These are phyloP conservation scores for Myochromella boudieri DNA, from an alignment of 768 basidiomycete genomes.

Conservation along the genomic window DNA sequence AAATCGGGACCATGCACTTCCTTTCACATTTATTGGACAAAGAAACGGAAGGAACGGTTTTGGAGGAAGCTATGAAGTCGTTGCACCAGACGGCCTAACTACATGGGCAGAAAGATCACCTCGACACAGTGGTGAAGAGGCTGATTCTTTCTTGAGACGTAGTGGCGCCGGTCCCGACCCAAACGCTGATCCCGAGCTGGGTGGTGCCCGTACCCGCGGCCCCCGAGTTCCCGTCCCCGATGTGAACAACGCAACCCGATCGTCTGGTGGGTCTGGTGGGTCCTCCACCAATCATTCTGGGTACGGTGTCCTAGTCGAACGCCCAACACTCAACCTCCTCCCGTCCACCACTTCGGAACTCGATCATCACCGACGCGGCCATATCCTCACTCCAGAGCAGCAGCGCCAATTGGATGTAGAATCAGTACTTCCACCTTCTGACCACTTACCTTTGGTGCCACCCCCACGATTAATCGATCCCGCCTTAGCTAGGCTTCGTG, in stretches of 20 bases:
- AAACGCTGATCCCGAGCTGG: slow-evolving; percentile 18
- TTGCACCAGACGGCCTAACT: slow-evolving; percentile 36
- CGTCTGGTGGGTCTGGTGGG: slow-evolving; percentile 33
- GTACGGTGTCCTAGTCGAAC: slow-evolving; percentile 42
- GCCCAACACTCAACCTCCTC: slow-evolving; percentile 37
- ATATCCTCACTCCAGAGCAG: slow-evolving; percentile 35
- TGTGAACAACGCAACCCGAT: slow-evolving; percentile 35
- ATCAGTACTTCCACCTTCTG: slow-evolving; percentile 29
- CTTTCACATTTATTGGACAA: slow-evolving; percentile 22
- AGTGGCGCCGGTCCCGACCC: slow-evolving; percentile 21
- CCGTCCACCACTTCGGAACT: slow-evolving; percentile 30
- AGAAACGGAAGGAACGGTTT: slow-evolving; percentile 20
- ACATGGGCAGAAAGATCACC: slow-evolving; percentile 64
- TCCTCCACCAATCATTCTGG: slow-evolving; percentile 43
- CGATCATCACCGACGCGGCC: slow-evolving; percentile 31
- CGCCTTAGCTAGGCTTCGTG: slow-evolving; percentile 20
- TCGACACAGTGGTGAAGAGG: slow-evolving; percentile 67
- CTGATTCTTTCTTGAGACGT: slow-evolving; percentile 59
- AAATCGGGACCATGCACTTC: slow-evolving; percentile 27
- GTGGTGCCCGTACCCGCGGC: slow-evolving; percentile 19
- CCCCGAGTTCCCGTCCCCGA: slow-evolving; percentile 38
- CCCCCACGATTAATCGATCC: slow-evolving; percentile 34
- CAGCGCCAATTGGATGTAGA: slow-evolving; percentile 37
- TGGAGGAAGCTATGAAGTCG: slow-evolving; percentile 38
- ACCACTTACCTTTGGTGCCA: slow-evolving; percentile 28